These are phyloP conservation scores for Trametes sp. DNA, from an alignment of 1,284 basidiomycete species.

Conservation along the genomic window DNA sequence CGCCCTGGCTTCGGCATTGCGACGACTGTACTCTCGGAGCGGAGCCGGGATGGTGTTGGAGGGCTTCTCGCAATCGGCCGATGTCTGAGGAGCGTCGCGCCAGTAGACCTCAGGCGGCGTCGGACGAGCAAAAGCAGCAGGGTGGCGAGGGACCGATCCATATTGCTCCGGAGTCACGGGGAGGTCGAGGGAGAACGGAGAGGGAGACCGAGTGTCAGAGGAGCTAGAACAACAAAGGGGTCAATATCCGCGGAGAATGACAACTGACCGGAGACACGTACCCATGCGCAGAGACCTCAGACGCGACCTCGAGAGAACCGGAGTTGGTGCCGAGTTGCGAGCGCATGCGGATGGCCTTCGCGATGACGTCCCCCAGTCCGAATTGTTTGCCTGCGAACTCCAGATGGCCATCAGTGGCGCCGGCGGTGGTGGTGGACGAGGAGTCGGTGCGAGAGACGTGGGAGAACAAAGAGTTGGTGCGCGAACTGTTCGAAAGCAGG, in stretches of 20 bases:
- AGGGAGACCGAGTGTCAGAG: slow-evolving; percentile 1
- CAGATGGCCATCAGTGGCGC: neutral
- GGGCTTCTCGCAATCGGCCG: neutral
- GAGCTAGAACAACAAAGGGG: neutral
- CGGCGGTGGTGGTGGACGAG: too few relatives aligned
- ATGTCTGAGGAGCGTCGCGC: neutral
- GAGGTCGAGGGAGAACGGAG: neutral
- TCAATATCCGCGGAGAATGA: too few relatives aligned
- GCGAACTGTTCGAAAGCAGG: too few relatives aligned
- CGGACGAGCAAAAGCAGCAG: slow-evolving; percentile 8
- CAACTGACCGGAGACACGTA: neutral
- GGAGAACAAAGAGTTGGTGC: neutral
- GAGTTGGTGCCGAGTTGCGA: slow-evolving; percentile 1
- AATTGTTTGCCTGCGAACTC: slow-evolving; percentile 5
- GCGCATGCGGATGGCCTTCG: slow-evolving; percentile 8
- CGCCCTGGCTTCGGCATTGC: neutral
- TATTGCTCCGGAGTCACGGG: neutral
- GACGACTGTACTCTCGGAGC: neutral
- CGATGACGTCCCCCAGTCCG: slow-evolving; percentile 17
- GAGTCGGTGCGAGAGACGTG: too few relatives aligned
- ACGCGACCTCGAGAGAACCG: neutral
- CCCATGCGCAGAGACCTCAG: neutral
- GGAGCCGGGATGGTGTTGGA: neutral
- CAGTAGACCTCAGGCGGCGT: slow-evolving; percentile 10
- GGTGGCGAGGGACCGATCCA: neutral